Evolutionary conservation across 345 rosid species (phyloP).

Genomic region (Barbarea vulgaris): DNA sequence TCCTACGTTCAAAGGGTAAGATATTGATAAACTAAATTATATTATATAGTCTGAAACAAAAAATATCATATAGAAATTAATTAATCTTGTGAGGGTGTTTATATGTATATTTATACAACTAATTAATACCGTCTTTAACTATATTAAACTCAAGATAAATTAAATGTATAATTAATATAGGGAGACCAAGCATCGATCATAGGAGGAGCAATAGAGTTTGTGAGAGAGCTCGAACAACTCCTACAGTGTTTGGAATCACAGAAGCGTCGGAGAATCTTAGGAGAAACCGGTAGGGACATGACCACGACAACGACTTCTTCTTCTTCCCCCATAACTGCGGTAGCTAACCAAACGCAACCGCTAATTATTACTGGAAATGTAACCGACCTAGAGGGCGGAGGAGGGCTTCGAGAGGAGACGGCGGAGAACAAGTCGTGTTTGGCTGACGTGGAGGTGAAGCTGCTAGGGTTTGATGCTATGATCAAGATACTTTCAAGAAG

Average conservation of each 20-base stretch:
- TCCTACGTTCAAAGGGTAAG: conserved; percentile 92
- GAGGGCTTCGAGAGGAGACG: conserved; percentile 57
- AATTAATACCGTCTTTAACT: background rate
- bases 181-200: conserved; percentile 99
- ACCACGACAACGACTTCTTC: conserved; percentile 43
- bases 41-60: background rate
- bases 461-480: conserved; percentile 90
- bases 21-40: background rate
- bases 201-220: conserved; percentile 95
- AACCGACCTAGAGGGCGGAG: conserved; percentile 31
- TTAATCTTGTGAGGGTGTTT: background rate
- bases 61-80: too few species aligned
- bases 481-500: conserved; percentile 91
- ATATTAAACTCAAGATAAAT: background rate
- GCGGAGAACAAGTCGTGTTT: conserved; percentile 84
- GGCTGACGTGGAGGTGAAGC: conserved; percentile 92
- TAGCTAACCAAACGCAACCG: conserved; percentile 22
- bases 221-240: conserved; percentile 90
- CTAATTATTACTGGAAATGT: conserved; percentile 19
- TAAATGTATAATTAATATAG: conserved; percentile 32
- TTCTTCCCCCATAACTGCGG: conserved; percentile 32
- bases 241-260: conserved; percentile 91
- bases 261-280: conserved; percentile 65
- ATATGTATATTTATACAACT: background rate
- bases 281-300: conserved; percentile 52